Evolutionary conservation across 164 flowering plant species (phyloP), one percentile per base, ranked within the genome.

Genomic region (Platanus orientalis): DNA sequence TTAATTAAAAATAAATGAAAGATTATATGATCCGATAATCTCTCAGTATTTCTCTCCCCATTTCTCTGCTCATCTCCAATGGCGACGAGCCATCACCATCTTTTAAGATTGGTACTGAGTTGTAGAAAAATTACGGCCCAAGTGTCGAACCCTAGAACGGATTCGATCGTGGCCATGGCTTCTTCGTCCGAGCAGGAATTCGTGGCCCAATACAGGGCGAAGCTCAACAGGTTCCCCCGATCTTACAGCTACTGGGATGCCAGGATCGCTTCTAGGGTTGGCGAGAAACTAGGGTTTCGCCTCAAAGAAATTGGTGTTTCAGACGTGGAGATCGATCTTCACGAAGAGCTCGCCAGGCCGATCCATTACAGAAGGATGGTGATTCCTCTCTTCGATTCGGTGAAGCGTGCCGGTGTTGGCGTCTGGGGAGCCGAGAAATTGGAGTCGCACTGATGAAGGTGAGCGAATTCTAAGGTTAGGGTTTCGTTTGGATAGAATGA

Each of bases 131-230:
- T 89, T 64, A 79, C 90, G 2, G 92, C 92, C 1, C 89, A 82
- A 56, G 96, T 89, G 25, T 81, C 84, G 0, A 66, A 63, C 75
- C 71, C 74, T 12, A 23, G 54, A 56, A 80, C 80, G 10, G 69
- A 81, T 25, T 71, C 89, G 34, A 85, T 89, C 63, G 67, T 89
- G 32, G 96, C 96, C 70, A 84, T 86, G 92, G 92, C 96, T 17
- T 84, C 89, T 12, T 84, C 96, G 19, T 32, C 79, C 51, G 90
- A 89, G 71, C 84, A 78, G 26, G 92, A 86, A 57, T 86, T 89
- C 80, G 24, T 75, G 42, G 27, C 79, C 7, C 73, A 79, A n/a
- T 77, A 78, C 81, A 69, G 83, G 67, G 64, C 82, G 39, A 78
- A 75, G 32, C 79, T 77, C 63, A 68, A 71, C 69, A 74, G 84